Evolutionary conservation across 768 basidiomycete species (phyloP).

Genomic region (Termitomyces sp.): DNA sequence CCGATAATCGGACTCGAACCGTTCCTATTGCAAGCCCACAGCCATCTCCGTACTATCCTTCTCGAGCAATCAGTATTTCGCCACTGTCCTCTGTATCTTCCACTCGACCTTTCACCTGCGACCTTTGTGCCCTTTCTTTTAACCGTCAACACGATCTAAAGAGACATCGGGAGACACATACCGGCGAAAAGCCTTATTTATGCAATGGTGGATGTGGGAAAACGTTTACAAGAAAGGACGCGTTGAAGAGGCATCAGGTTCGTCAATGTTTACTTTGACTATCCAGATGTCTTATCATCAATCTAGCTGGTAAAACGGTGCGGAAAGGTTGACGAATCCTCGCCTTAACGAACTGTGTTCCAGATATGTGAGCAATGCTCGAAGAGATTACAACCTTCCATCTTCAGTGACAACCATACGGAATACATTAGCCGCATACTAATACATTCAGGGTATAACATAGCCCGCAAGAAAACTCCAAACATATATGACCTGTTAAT

Average conservation of each 20-base stretch:
- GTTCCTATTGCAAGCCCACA: slow-evolving; percentile 13
- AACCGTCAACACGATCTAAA: slow-evolving; percentile 85
- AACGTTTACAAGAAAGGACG: slow-evolving; percentile 85
- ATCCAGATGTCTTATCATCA: slow-evolving; percentile 10
- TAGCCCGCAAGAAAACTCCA: slow-evolving; percentile 7
- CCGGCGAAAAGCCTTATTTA: slow-evolving; percentile 77
- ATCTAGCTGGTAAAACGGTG: slow-evolving; percentile 73
- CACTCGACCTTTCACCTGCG: slow-evolving; percentile 59
- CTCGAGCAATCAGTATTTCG: slow-evolving; percentile 30
- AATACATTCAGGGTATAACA: slow-evolving; percentile 11
- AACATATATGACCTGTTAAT: slow-evolving; percentile 5
- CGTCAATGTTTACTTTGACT: slow-evolving; percentile 17
- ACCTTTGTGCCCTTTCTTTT: slow-evolving; percentile 76
- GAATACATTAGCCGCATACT: slow-evolving; percentile 11
- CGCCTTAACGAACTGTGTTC: slow-evolving; percentile 22
- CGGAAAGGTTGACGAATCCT: slow-evolving; percentile 60
- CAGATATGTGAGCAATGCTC: slow-evolving; percentile 2
- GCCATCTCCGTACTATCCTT: slow-evolving; percentile 14
- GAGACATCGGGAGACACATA: slow-evolving; percentile 79
- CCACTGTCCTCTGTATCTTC: slow-evolving; percentile 56
- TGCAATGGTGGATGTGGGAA: slow-evolving; percentile 85
- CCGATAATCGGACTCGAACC: slow-evolving; percentile 16
- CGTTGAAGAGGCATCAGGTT: slow-evolving; percentile 82
- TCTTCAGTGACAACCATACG: slow-evolving; percentile 1
- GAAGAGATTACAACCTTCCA: background rate